Evolutionary conservation across 2,329 filamentous ascomycete species (phyloP).

Genomic region (Nothophoma quercina): DNA sequence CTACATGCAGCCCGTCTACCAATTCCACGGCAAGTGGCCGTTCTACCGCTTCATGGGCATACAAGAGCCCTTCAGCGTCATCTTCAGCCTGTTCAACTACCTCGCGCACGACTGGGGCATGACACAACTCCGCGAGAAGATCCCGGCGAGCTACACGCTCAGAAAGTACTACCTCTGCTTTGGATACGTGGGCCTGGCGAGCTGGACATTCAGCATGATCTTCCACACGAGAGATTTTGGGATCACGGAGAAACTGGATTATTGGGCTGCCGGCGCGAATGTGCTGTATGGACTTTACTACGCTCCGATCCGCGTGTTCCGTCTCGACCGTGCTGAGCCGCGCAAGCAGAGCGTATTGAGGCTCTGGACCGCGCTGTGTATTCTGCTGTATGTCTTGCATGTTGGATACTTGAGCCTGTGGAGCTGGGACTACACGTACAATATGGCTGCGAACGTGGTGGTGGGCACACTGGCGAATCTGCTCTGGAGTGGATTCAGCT

Average conservation of each 20-base stretch:
- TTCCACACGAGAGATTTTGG: constrained; percentile 92
- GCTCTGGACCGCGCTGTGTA: constrained; percentile 78
- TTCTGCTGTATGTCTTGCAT: constrained; percentile 75
- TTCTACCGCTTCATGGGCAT: constrained; percentile 90
- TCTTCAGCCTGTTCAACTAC: constrained; percentile 93
- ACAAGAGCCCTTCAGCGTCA: constrained; percentile 91
- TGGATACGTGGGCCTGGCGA: constrained; percentile 79
- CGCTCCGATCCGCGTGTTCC: constrained; percentile 79
- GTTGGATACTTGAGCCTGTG: constrained; percentile 85
- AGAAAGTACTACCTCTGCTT: constrained; percentile 82
- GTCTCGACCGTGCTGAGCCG: constrained; percentile 71
- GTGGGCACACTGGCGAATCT: constrained; percentile 81
- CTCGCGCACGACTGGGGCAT: constrained; percentile 84
- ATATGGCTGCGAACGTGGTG: constrained; percentile 93
- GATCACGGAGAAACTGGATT: constrained; percentile 91
- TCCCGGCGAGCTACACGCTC: constrained; percentile 78
- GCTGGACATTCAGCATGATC: constrained; percentile 87
- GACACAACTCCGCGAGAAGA: constrained; percentile 69
- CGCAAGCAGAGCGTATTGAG: constrained; percentile 65
- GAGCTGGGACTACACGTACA: constrained; percentile 95
- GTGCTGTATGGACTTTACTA: constrained; percentile 94
- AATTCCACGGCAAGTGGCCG: constrained; percentile 99
- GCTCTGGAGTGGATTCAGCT: constrained; percentile 87
- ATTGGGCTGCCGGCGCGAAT: constrained; percentile 89
- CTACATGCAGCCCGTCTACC: constrained; percentile 73